phyloP scores from a whole-genome alignment of 2,329 filamentous ascomycete genomes.

The Penicillium sp. region DNA sequence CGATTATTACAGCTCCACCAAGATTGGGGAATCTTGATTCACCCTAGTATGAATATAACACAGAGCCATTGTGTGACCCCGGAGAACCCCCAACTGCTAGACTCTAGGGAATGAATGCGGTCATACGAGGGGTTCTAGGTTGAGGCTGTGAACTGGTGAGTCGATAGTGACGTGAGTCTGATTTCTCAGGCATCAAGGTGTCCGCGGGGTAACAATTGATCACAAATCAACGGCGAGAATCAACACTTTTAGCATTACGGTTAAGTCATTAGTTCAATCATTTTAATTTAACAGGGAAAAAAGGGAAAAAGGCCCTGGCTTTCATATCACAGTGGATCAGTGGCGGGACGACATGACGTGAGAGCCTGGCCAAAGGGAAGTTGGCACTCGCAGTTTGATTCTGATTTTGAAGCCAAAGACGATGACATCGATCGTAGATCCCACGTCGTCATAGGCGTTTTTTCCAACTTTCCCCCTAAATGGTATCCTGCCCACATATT shows the following conservation, averaged over 20 bases:
- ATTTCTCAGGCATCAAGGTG: neutral
- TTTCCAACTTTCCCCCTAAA: neutral
- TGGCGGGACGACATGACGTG: conserved; percentile 5
- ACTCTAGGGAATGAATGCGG: neutral
- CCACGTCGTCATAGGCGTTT: conserved; percentile 11
- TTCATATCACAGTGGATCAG: neutral
- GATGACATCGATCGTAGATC: conserved; percentile 11
- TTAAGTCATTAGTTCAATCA: neutral
- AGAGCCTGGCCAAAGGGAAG: neutral
- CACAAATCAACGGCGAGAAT: neutral
- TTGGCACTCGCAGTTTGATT: neutral
- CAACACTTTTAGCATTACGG: neutral
- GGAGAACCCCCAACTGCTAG: neutral
- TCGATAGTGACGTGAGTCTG: neutral
- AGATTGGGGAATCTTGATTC: conserved; percentile 1
- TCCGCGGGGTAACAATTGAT: neutral
- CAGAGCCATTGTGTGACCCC: neutral
- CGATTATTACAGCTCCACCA: neutral
- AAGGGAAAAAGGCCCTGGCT: neutral
- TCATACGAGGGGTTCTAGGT: neutral
- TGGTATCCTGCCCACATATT: neutral
- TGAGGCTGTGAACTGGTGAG: neutral
- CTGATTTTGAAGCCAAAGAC: neutral
- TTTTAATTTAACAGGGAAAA: neutral
- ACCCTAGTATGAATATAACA: neutral